Base-by-base conservation (phyloP, 805 yeast species). In the Wickerhamiella kurtzmanii region DNA sequence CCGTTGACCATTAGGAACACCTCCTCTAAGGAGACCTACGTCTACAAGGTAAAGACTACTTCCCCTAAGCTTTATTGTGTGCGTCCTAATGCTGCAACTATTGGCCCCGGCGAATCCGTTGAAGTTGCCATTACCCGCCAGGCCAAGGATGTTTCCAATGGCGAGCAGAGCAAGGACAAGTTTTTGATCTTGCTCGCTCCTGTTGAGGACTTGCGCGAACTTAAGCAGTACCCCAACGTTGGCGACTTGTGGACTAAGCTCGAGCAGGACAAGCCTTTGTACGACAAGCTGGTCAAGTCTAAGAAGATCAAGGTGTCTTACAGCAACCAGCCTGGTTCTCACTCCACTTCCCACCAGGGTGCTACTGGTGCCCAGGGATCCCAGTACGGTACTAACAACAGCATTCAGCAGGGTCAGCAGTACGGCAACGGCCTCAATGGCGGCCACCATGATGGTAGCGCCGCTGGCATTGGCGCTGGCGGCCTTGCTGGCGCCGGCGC, bases 31-130 rank as follows among this genome's bases (percentile, higher is more conserved):
- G 70, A 71, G 46, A 68, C 77, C 28, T 71, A 79, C 41, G 96
- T 95, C 25, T 92, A 86, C 73, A 92, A 92, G 70, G 96, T 92
- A 61, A 92, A 89, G 69, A 89, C 98, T 41, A 92, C 98, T 4
- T 96, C 97, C 8, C 98, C 98, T 51, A 88, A 85, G 65, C 71
- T 85, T 65, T 74, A 88, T 71, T 85, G 95, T 65, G 97, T 92
- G 45, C 81, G 96, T 68, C 98, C 98, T 52, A 92, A 88, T 64
- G 89, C 96, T 50, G 77, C 92, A 15, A 64, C 81, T 35, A 71
- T 92, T 48, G 71, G 70, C 22, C 88, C 97, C 13, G 92, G 94
- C 35, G 75, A 76, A 53, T 64, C 79, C 20, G 66, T 79, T 45
- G 77, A 82, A 47, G 83, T 92, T 45, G 76, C 88, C 42, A 62